These are phyloP conservation scores for Meyerozyma elateridarum DNA, from an alignment of 1,139 yeast genomes.

Conservation along the genomic window DNA sequence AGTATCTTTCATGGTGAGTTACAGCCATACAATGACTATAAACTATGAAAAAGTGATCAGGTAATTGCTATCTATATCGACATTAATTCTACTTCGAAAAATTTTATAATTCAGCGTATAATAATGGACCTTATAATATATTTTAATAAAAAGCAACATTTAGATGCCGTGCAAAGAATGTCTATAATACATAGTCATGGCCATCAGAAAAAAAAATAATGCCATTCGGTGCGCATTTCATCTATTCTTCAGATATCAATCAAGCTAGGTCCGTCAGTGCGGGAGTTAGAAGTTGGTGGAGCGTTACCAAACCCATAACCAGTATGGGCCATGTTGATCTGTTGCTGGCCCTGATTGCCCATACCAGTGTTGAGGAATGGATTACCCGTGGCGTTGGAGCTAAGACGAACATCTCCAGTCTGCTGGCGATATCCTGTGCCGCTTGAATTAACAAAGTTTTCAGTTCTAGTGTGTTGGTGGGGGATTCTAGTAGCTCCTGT, in stretches of 20 bases:
- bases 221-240: no score
- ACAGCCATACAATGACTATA: constrained; percentile 22
- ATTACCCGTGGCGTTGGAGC: constrained; percentile 50
- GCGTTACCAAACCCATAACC: constrained; percentile 92
- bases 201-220: background rate
- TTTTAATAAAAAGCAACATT: background rate
- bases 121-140: background rate
- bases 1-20: constrained; percentile 49
- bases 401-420: constrained; percentile 31
- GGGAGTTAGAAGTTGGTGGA: constrained; percentile 16
- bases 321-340: constrained; percentile 51
- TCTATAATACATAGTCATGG: background rate
- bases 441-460: constrained; percentile 76
- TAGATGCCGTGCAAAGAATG: no score
- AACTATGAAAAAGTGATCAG: constrained; percentile 5
- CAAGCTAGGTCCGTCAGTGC: constrained; percentile 42
- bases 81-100: constrained; percentile 3
- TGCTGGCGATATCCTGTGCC: constrained; percentile 76
- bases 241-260: constrained; percentile 45
- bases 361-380: constrained; percentile 79
- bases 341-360: constrained; percentile 61
- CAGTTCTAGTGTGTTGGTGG: constrained; percentile 85
- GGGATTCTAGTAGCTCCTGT: constrained; percentile 87
- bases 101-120: background rate
- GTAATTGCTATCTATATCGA: constrained; percentile 1